Conservation (phyloP, 306 rosid genomes). For the Psophocarpus tetragonolobus region DNA sequence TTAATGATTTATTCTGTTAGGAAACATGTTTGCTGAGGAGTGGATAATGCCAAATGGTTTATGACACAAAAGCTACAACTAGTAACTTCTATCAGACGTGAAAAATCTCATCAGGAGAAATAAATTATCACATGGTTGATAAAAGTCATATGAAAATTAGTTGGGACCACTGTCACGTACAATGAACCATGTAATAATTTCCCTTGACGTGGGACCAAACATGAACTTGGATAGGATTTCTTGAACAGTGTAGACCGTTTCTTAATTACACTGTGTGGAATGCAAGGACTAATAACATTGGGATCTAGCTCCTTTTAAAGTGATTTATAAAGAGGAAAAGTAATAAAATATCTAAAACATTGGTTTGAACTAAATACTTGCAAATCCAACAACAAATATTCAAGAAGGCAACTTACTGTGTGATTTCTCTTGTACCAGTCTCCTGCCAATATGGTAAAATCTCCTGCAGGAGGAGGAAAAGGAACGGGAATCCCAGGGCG, state of each 20-base stretch:
- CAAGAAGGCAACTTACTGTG: constrained; percentile 56
- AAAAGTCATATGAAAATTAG: not conserved
- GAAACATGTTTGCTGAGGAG: not conserved
- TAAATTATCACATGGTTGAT: not conserved
- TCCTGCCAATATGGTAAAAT: constrained; percentile 74
- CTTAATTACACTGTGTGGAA: not conserved
- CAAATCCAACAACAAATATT: not conserved
- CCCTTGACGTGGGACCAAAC: not conserved
- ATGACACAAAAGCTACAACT: not conserved
- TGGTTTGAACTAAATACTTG: not conserved
- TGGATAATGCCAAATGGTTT: not conserved
- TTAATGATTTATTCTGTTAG: not conserved
- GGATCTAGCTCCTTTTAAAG: not conserved
- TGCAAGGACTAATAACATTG: not conserved
- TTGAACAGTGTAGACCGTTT: not conserved
- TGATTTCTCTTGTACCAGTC: constrained; percentile 84
- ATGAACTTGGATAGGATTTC: not conserved
- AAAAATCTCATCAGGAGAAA: not conserved
- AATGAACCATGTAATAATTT: not conserved
- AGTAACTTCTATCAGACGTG: not conserved
- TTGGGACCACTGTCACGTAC: not conserved
- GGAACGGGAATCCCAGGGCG: constrained; percentile 81
- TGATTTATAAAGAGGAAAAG: not conserved
- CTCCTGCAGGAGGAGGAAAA: constrained; percentile 77
- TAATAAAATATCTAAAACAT: not conserved